Evolutionary conservation across 148 eudicot species (phyloP).

Genomic region (Rhododendron williamsianum): DNA sequence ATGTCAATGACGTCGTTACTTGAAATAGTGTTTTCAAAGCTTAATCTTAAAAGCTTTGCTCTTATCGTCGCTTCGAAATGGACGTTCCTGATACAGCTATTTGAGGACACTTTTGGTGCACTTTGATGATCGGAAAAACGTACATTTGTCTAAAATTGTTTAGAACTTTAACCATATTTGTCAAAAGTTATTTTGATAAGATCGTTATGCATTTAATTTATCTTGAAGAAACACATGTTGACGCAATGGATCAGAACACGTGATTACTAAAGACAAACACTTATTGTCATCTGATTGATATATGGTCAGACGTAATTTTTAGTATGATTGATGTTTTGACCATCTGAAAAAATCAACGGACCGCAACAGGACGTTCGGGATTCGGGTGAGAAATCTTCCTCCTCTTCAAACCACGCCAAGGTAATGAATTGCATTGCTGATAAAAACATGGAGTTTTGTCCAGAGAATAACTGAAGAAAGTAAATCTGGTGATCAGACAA

Average conservation of each 20-base stretch:
- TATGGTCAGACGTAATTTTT: not conserved
- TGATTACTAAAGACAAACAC: not conserved
- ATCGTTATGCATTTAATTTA: not conserved
- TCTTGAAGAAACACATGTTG: not conserved
- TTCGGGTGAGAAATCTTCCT: not conserved
- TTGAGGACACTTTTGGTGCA: not conserved
- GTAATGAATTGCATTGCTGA: too few relatives aligned
- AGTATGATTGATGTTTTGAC: not conserved
- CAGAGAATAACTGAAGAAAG: too few relatives aligned
- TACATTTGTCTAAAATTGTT: not conserved
- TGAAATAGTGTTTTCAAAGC: too few relatives aligned
- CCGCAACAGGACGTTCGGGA: not conserved
- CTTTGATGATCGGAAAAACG: not conserved
- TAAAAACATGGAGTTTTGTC: too few relatives aligned
- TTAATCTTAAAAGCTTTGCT: too few relatives aligned
- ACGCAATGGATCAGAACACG: not conserved
- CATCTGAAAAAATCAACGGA: not conserved
- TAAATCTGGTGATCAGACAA: too few relatives aligned
- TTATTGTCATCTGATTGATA: not conserved
- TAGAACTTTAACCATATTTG: too few relatives aligned
- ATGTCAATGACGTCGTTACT: not conserved
- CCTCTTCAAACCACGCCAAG: too few relatives aligned
- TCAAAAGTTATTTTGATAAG: too few relatives aligned
- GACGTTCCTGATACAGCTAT: not conserved
- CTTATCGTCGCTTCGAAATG: not conserved